These are phyloP conservation scores for Arthrobotrys megalospora DNA, from an alignment of 2,329 filamentous ascomycete genomes.

Conservation along the genomic window DNA sequence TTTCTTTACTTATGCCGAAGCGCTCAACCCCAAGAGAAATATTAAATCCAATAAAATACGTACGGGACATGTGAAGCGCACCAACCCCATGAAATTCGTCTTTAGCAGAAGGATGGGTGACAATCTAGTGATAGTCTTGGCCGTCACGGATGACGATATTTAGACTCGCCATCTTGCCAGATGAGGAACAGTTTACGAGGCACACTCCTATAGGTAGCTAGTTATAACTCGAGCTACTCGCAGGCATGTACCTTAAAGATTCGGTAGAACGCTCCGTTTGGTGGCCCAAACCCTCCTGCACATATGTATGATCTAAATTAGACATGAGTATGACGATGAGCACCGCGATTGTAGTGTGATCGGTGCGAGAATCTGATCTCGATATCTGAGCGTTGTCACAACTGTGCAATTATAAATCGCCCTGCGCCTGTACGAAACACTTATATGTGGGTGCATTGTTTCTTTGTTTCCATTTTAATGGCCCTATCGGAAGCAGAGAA, in stretches of 20 bases:
- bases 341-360: conserved; percentile 32
- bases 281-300: conserved; percentile 18
- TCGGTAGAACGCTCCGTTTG: conserved; percentile 38
- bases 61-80: conserved; percentile 31
- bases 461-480: conserved; percentile 59
- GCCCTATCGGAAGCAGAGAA: conserved; percentile 51
- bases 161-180: conserved; percentile 36
- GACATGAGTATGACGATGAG: conserved; percentile 43
- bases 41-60: conserved; percentile 22
- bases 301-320: conserved; percentile 56
- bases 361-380: conserved; percentile 45
- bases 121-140: conserved; percentile 28
- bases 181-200: conserved; percentile 57
- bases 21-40: conserved; percentile 40
- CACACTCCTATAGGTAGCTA: conserved; percentile 44
- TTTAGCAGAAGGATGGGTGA: conserved; percentile 23
- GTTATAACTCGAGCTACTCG: conserved; percentile 30
- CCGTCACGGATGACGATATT: conserved; percentile 39
- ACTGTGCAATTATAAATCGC: conserved; percentile 50
- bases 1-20: conserved; percentile 36
- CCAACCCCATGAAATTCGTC: conserved; percentile 44
- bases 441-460: conserved; percentile 46
- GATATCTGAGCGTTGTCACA: conserved; percentile 59
- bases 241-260: conserved; percentile 17
- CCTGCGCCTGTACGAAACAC: conserved; percentile 55